Conservation (phyloP, 2,329 filamentous ascomycete genomes). For the Rutstroemia sp. region DNA sequence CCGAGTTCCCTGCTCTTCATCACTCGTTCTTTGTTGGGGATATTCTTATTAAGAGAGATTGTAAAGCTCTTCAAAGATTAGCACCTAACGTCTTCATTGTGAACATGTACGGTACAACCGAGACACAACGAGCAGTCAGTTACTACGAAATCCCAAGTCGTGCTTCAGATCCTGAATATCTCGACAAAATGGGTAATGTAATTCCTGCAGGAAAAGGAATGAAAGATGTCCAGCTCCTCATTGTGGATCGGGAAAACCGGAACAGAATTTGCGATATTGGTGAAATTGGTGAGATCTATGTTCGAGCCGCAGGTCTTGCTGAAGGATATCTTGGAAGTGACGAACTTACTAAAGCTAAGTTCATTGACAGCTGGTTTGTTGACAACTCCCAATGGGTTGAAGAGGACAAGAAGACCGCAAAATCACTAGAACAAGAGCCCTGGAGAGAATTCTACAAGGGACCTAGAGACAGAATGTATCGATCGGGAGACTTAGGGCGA, state of each 20-base stretch:
- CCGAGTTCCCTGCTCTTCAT: conserved; percentile 69
- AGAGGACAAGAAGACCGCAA: conserved; percentile 51
- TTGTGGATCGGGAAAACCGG: conserved; percentile 63
- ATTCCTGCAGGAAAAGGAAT: conserved; percentile 83
- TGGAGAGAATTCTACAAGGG: conserved; percentile 77
- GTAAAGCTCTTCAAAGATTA: conserved; percentile 65
- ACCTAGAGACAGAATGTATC: conserved; percentile 77
- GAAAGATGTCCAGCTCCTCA: conserved; percentile 79
- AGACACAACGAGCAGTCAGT: conserved; percentile 73
- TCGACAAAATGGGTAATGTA: conserved; percentile 63
- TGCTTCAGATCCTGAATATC: conserved; percentile 53
- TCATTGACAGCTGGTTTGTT: conserved; percentile 30
- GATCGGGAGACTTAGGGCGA: conserved; percentile 78
- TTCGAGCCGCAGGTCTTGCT: conserved; percentile 75
- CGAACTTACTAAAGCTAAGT: conserved; percentile 27
- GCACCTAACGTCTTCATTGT: conserved; percentile 69
- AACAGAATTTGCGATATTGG: conserved; percentile 68
- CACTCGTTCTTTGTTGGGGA: conserved; percentile 90
- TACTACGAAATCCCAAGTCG: conserved; percentile 72
- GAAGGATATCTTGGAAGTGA: conserved; percentile 58
- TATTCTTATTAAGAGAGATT: conserved; percentile 78
- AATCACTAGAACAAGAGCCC: conserved; percentile 51
- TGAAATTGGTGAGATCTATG: conserved; percentile 76
- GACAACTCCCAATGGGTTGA: conserved; percentile 30
- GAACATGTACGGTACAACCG: conserved; percentile 86